phyloP scores from a whole-genome alignment of 164 flowering plant genomes.

The Vitis riparia region DNA sequence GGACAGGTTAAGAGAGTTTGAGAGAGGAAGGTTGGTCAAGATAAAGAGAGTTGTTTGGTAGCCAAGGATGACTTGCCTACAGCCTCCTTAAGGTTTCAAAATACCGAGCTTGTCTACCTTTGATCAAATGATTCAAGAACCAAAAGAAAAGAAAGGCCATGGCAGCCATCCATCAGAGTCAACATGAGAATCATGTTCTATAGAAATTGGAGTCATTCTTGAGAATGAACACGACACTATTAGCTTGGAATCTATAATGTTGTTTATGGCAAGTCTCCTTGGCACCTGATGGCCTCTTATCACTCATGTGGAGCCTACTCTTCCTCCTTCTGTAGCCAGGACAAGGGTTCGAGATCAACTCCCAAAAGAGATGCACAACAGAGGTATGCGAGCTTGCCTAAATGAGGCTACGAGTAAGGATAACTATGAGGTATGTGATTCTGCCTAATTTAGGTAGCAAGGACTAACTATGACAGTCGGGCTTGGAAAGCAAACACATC shows the following conservation, averaged over 20 bases:
- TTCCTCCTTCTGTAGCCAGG: conserved; percentile 9
- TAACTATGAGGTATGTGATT: too few relatives aligned
- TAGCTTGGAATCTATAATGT: conserved; percentile 1
- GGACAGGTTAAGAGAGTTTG: too few relatives aligned
- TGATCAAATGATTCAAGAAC: not conserved
- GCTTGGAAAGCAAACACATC: too few relatives aligned
- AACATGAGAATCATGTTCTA: too few relatives aligned
- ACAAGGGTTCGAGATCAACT: too few relatives aligned
- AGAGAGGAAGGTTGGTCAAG: conserved; percentile 28
- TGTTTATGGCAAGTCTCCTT: conserved; percentile 34
- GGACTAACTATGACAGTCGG: too few relatives aligned
- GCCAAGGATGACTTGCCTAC: conserved; percentile 54
- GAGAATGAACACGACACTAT: not conserved
- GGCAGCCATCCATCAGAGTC: too few relatives aligned
- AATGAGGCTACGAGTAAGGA: too few relatives aligned
- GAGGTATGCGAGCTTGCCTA: too few relatives aligned
- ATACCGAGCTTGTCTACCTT: not conserved
- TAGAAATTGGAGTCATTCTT: not conserved
- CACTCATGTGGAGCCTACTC: conserved; percentile 42
- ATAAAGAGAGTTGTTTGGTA: conserved; percentile 22
- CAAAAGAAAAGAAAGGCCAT: too few relatives aligned
- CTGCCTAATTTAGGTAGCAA: too few relatives aligned
- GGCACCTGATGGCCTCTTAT: conserved; percentile 35
- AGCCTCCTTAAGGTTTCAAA: not conserved
- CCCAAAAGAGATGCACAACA: too few relatives aligned